Conservation (phyloP, 2,329 filamentous ascomycete species). For the Stachybotrys chartarum region DNA sequence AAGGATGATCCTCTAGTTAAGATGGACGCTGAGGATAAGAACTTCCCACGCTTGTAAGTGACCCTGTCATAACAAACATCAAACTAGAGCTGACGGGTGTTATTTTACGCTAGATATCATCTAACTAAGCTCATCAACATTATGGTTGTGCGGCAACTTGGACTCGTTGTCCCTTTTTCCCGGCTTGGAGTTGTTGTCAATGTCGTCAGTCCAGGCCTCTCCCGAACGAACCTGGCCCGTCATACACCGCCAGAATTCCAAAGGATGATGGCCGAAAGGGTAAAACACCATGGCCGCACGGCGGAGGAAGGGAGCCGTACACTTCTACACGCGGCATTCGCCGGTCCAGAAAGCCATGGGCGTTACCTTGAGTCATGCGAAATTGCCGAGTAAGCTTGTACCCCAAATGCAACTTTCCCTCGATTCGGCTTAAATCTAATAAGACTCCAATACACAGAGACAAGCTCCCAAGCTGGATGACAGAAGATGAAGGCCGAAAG, state of each 20-base stretch:
- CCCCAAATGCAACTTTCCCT: slow-evolving; percentile 4
- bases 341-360: slow-evolving; percentile 18
- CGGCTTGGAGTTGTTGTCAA: slow-evolving; percentile 23
- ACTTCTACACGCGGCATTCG: slow-evolving; percentile 15
- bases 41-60: too few species aligned
- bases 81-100: too few species aligned
- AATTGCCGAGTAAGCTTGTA: slow-evolving; percentile 14
- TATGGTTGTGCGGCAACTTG: slow-evolving; percentile 17
- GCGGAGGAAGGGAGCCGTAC: slow-evolving; percentile 20
- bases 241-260: slow-evolving; percentile 1
- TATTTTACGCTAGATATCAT: too few species aligned
- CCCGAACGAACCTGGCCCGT: slow-evolving; percentile 10
- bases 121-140: slow-evolving; percentile 20
- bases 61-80: slow-evolving; percentile 9
- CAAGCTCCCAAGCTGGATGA: slow-evolving; percentile 13
- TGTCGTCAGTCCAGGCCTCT: slow-evolving; percentile 20
- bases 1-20: slow-evolving; percentile 3
- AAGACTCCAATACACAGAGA: slow-evolving; percentile 1
- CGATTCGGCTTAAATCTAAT: background rate
- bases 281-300: slow-evolving; percentile 9
- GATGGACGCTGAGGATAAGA: too few species aligned
- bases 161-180: slow-evolving; percentile 13
- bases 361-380: slow-evolving; percentile 15
- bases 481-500: slow-evolving; percentile 8
- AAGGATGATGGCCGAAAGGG: slow-evolving; percentile 1